phyloP scores from a whole-genome alignment of 225 moss, liverwort and hornwort genomes.

The Bryoerythrophyllum caledonicum region DNA sequence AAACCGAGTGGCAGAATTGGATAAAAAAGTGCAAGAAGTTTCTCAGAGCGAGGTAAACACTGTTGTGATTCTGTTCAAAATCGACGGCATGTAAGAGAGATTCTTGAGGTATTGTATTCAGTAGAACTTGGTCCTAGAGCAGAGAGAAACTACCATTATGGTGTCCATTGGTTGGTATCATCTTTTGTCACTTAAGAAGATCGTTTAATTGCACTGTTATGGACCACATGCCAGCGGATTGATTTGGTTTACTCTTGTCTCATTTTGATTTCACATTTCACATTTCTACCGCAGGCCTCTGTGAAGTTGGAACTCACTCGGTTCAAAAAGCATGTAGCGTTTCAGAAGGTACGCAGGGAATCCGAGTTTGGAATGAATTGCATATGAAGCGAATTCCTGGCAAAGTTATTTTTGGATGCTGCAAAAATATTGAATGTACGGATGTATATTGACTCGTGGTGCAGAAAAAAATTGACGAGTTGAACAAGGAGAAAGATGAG shows the following conservation, averaged over 20 bases:
- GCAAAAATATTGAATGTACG: background rate
- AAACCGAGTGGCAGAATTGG: constrained; percentile 56
- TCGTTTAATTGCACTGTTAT: background rate
- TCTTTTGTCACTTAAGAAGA: background rate
- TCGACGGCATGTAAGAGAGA: background rate
- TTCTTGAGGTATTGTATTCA: background rate
- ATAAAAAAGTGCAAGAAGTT: constrained; percentile 68
- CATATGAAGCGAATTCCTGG: background rate
- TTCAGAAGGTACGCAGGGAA: constrained; percentile 63
- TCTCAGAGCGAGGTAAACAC: constrained; percentile 61
- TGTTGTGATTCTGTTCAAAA: background rate
- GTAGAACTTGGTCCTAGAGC: background rate
- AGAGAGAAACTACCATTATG: too few relatives aligned
- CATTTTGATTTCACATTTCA: constrained; percentile 12
- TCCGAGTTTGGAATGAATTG: background rate
- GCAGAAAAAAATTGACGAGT: constrained; percentile 80
- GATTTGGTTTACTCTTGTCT: constrained; percentile 17
- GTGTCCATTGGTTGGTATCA: background rate
- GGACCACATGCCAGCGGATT: background rate
- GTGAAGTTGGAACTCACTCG: constrained; percentile 71
- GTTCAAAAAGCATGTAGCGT: constrained; percentile 84
- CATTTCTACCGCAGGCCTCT: constrained; percentile 43
- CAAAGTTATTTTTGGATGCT: constrained; percentile 2
- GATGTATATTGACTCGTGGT: constrained; percentile 19
- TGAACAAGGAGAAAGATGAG: constrained; percentile 91